These are phyloP conservation scores for Xerocomus brunneocitrinus DNA, from an alignment of 768 basidiomycete genomes.

Conservation along the genomic window DNA sequence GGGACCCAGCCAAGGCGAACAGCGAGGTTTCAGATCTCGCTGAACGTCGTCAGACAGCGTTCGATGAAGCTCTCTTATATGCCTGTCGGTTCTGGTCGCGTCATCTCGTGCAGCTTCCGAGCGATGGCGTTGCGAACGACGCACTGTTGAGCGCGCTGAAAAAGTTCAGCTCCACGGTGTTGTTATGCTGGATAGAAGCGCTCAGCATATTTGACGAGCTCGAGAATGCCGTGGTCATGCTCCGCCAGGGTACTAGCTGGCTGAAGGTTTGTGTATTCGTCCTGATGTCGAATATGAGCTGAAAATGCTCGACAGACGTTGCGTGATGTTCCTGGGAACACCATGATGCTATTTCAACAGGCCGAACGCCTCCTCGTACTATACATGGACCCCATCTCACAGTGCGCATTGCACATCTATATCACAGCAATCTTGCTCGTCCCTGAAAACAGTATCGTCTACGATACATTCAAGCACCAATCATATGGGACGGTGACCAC, in stretches of 20 bases:
- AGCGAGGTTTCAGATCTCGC: constrained; percentile 15
- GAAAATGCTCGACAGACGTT: neutral
- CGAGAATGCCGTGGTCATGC: constrained; percentile 9
- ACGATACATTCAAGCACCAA: constrained; percentile 13
- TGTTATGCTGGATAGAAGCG: constrained; percentile 17
- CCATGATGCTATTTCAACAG: constrained; percentile 4
- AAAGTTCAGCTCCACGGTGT: constrained; percentile 7
- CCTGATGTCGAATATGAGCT: neutral
- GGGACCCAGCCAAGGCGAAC: constrained; percentile 14
- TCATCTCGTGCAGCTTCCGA: constrained; percentile 14
- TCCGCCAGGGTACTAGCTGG: constrained; percentile 7
- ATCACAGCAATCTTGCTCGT: constrained; percentile 7
- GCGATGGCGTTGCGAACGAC: constrained; percentile 5
- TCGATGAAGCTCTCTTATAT: constrained; percentile 16
- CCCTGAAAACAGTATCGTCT: constrained; percentile 6
- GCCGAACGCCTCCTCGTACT: constrained; percentile 12
- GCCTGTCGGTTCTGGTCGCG: constrained; percentile 20
- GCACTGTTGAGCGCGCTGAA: constrained; percentile 7
- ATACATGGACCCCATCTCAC: constrained; percentile 9
- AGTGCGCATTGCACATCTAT: constrained; percentile 14
- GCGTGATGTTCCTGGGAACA: neutral
- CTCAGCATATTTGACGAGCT: constrained; percentile 9
- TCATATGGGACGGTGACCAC: neutral
- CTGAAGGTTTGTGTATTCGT: constrained; percentile 6
- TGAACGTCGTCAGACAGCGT: constrained; percentile 9